These are phyloP conservation scores for Irpex sp. DNA, from an alignment of 1,284 basidiomycete species.

Conservation along the genomic window DNA sequence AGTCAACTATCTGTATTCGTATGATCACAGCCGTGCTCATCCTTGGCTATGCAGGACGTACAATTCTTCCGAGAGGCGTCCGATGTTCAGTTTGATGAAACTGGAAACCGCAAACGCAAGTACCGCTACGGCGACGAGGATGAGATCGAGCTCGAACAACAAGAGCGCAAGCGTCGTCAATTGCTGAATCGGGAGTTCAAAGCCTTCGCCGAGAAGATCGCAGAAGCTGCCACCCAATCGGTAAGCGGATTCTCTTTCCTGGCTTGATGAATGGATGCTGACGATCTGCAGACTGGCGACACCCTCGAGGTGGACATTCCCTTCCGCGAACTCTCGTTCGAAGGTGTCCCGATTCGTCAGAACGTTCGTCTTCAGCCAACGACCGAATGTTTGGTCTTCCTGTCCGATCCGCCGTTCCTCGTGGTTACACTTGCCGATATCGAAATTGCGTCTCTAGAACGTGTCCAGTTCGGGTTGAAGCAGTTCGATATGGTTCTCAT, in stretches of 20 bases:
- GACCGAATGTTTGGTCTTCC: conserved; percentile 94
- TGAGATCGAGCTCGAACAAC: conserved; percentile 98
- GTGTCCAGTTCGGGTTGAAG: conserved; percentile 95
- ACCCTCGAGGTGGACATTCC: conserved; percentile 93
- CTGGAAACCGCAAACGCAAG: conserved; percentile 97
- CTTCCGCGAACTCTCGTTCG: conserved; percentile 96
- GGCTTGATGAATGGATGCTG: not conserved
- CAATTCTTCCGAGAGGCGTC: conserved; percentile 99
- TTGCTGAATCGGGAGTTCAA: conserved; percentile 96
- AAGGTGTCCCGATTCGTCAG: conserved; percentile 94
- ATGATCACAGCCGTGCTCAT: not conserved
- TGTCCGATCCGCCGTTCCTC: conserved; percentile 94
- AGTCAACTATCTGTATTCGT: conserved; percentile 20
- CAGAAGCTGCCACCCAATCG: conserved; percentile 77
- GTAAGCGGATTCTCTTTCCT: conserved; percentile 36
- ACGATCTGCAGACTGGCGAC: conserved; percentile 60
- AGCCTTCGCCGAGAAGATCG: conserved; percentile 89
- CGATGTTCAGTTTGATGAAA: conserved; percentile 98
- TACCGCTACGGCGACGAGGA: conserved; percentile 98
- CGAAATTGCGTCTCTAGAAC: conserved; percentile 95
- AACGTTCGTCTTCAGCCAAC: conserved; percentile 95
- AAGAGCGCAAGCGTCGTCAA: conserved; percentile 87
- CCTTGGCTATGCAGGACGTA: conserved; percentile 62
- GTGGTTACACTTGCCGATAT: conserved; percentile 95
- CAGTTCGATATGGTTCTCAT: conserved; percentile 98